These are phyloP conservation scores for Stereum hirsutum DNA, from an alignment of 1,284 basidiomycete genomes.

Conservation along the genomic window DNA sequence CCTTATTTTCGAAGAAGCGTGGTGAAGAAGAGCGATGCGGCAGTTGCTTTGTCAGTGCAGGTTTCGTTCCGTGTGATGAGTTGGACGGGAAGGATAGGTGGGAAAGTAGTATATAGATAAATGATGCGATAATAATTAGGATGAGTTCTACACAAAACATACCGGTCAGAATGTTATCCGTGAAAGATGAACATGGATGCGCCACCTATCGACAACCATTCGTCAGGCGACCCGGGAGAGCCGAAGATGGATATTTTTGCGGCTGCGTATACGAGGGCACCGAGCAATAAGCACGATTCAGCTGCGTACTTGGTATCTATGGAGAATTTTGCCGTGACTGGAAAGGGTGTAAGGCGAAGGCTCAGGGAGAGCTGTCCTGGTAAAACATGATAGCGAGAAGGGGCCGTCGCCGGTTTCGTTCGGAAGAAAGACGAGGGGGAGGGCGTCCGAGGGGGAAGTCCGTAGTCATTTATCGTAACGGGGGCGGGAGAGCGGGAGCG, in stretches of 20 bases:
- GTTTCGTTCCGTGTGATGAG: conserved; percentile 13
- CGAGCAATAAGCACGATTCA: conserved; percentile 45
- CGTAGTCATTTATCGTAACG: conserved; percentile 20
- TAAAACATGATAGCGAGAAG: conserved; percentile 24
- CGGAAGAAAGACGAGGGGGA: conserved; percentile 21
- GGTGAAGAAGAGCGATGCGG: conserved; percentile 28
- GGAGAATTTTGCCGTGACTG: conserved; percentile 29
- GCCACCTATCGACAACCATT: conserved; percentile 8
- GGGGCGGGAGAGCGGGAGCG: conserved; percentile 49
- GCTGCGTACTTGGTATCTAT: conserved; percentile 49
- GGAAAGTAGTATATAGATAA: conserved; percentile 57
- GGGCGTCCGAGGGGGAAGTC: conserved; percentile 15
- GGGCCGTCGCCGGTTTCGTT: conserved; percentile 11
- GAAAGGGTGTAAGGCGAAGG: conserved; percentile 31
- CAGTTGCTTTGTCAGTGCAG: conserved; percentile 9
- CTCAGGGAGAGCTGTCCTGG: conserved; percentile 33
- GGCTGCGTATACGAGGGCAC: conserved; percentile 37
- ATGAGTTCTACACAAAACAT: conserved; percentile 50
- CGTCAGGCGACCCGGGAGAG: conserved; percentile 3
- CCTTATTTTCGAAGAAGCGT: conserved; percentile 34
- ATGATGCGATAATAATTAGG: conserved; percentile 42
- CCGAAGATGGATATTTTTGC: conserved; percentile 16
- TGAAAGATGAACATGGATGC: conserved; percentile 1
- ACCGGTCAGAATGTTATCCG: conserved; percentile 14
- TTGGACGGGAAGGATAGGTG: conserved; percentile 31